phyloP scores from a whole-genome alignment of 2,329 filamentous ascomycete genomes.

The Cadophora malorum region DNA sequence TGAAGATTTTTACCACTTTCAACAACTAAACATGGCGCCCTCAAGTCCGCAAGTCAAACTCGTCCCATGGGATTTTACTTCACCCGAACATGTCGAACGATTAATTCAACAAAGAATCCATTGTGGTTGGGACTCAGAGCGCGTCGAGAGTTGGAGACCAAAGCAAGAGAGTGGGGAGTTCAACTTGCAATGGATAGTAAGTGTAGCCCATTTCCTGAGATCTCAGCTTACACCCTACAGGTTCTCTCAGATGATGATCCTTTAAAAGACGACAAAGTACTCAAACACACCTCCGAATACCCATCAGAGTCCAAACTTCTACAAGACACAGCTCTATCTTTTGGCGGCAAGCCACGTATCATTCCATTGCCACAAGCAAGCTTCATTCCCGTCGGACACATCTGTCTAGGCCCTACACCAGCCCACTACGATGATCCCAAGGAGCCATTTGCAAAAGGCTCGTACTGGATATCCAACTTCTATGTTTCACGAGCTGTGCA shows the following conservation, averaged over 20 bases:
- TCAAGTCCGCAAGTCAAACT: conserved; percentile 44
- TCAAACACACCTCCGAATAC: conserved; percentile 31
- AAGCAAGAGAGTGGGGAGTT: conserved; percentile 34
- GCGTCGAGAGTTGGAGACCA: conserved; percentile 42
- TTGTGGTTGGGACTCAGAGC: conserved; percentile 53
- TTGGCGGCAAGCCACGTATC: conserved; percentile 32
- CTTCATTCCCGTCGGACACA: conserved; percentile 41
- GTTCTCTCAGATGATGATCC: conserved; percentile 32
- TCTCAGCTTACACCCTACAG: conserved; percentile 24
- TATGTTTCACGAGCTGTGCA: conserved; percentile 41
- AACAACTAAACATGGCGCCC: not conserved
- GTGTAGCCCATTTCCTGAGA: not conserved
- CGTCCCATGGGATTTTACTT: conserved; percentile 53
- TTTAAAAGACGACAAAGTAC: conserved; percentile 30
- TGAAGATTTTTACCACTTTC: not conserved
- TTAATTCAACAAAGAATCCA: conserved; percentile 53
- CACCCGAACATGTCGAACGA: conserved; percentile 49
- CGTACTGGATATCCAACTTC: conserved; percentile 39
- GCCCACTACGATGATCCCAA: conserved; percentile 23
- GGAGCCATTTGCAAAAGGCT: conserved; percentile 24
- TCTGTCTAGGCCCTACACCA: conserved; percentile 33
- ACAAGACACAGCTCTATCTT: conserved; percentile 32
- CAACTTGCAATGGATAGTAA: conserved; percentile 39
- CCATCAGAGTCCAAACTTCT: conserved; percentile 33
- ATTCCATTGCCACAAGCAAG: conserved; percentile 25